Conservation (phyloP, 2,329 filamentous ascomycete species). For the Fusarium oxysporum region DNA sequence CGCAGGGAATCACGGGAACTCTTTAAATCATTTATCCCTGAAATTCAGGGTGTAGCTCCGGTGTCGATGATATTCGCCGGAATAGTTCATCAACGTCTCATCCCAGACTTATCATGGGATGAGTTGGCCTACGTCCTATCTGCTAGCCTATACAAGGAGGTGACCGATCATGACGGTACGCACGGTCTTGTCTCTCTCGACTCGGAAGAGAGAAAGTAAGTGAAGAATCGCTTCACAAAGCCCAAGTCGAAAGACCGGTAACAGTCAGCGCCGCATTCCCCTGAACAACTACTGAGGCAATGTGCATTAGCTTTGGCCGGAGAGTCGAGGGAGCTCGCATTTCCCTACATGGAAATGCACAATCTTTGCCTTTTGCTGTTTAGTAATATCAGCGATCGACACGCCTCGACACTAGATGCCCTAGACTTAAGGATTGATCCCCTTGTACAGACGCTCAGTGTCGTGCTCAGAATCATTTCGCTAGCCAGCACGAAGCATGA, state of each 20-base stretch:
- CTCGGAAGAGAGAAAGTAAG: not conserved
- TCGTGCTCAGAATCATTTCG: not conserved
- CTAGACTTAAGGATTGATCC: not conserved
- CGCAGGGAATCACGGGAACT: rapidly evolving
- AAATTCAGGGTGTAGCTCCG: not conserved
- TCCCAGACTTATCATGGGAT: not conserved
- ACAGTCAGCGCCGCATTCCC: not conserved
- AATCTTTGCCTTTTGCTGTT: not conserved
- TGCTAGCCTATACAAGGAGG: not conserved
- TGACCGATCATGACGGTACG: rapidly evolving
- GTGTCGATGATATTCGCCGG: not conserved
- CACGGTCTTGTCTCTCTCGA: not conserved
- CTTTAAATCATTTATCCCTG: not conserved
- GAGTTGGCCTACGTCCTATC: not conserved
- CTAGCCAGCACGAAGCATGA: not conserved
- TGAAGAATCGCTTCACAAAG: not conserved
- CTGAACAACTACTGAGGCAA: not conserved
- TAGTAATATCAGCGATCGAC: not conserved
- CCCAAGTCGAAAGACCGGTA: not conserved
- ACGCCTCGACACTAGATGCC: not conserved
- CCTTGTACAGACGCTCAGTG: too few relatives aligned
- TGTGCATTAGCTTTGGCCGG: not conserved
- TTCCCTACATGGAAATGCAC: not conserved
- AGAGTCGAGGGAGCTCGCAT: not conserved
- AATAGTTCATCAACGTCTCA: too few relatives aligned